These are phyloP conservation scores for Annulohypoxylon truncatum DNA, from an alignment of 2,329 filamentous ascomycete genomes.

Conservation along the genomic window DNA sequence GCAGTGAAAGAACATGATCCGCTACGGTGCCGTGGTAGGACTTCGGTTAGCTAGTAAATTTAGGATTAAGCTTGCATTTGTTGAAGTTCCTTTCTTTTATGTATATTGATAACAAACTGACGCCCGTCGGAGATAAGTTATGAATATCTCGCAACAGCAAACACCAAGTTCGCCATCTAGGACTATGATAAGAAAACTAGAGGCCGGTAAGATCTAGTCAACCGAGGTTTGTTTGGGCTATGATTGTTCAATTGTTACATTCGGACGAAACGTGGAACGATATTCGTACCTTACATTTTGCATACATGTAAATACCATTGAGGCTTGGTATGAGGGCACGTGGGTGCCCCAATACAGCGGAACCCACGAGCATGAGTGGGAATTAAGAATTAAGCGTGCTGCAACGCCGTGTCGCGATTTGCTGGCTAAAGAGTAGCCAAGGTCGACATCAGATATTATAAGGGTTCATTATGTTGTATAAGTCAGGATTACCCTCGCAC, in stretches of 20 bases:
- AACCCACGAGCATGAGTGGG: neutral
- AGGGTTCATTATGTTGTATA: no score
- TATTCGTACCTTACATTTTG: neutral
- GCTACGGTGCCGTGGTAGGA: neutral
- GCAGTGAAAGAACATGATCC: conserved; percentile 8
- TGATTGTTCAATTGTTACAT: neutral
- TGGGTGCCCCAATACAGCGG: conserved; percentile 6
- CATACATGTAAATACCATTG: conserved; percentile 1
- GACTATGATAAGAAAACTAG: neutral
- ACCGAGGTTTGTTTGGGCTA: neutral
- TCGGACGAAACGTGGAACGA: neutral
- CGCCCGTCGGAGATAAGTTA: neutral
- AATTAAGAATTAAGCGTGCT: conserved; percentile 8
- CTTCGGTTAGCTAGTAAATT: neutral
- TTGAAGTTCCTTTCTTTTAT: neutral
- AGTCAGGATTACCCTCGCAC: no score
- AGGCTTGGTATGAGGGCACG: conserved; percentile 29
- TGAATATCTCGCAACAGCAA: neutral
- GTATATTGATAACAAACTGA: neutral
- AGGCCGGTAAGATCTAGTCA: neutral
- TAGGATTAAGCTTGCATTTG: neutral
- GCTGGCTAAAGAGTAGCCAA: neutral
- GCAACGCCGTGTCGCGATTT: conserved; percentile 13
- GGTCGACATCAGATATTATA: no score
- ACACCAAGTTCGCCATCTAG: neutral